Base-by-base conservation (phyloP, 2,329 filamentous ascomycete genomes). In the Penicillium sp. region DNA sequence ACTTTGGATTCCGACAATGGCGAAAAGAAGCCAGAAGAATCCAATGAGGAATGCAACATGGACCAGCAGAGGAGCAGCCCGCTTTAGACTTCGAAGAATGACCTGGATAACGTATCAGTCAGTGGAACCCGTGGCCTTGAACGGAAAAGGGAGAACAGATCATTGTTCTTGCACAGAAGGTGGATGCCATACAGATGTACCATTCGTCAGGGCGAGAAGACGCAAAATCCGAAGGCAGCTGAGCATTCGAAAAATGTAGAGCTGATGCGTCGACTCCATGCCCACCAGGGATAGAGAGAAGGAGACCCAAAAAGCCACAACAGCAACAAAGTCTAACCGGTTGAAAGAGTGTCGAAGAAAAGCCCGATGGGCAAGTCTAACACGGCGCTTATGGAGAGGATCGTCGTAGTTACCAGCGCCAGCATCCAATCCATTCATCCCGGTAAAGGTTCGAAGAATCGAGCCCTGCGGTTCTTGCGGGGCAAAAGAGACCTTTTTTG, bases 21-120 rank as follows among this genome's bases (percentile, higher is more conserved):
- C 95, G 78, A 99, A 99, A 11, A 98, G 79, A 43, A 99, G 84
- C 95, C 95, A 99, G 77, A 99, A 99, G 78, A 99, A 99, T 14
- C 90, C 85, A 65, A 99, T 92, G 22, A 99, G 81, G 72, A 99
- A 97, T 1, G 91, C 93, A 35, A 99, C 93, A 62, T 96, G 92
- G 27, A 97, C 86, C 24, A 99, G 85, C 37, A 96, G 81, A 2
- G 96, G 95, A 0, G 94, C 92, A 1, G 95, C 93, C 73, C 96
- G 96, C 73, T 99, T 99, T 60, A 99, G 77, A 83, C 94, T 98
- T 73, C 92, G 86, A 46, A 99, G 80, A 69, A 99, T 99, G 58
- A 98, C 93, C 86, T 92, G 68, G 4, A 50, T 27, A 55, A 56
- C 49, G 9, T n/a, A 56, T 69, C 49, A 69, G 68, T 60, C 59